A percentile compares a stretch with the other conserved stretches of the same genome.
Conservation (phyloP, 108 stramenopile species). For the Fragilaria crotonensis region DNA sequence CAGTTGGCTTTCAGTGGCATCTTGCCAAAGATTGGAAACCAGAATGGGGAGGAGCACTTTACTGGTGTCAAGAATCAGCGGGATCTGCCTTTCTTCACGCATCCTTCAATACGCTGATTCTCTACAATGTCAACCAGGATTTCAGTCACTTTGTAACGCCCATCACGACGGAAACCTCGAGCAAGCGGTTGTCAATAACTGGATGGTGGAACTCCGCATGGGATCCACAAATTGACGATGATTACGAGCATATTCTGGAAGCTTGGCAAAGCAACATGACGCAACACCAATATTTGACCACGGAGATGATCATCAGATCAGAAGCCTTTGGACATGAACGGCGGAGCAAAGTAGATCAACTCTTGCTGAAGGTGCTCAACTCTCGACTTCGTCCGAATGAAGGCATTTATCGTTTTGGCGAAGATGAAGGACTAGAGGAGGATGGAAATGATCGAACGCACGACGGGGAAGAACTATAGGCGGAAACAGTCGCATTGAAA, state of each 20-base stretch:
- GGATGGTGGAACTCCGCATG: conserved; percentile 15
- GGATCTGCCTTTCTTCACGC: not conserved
- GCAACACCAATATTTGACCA: conserved; percentile 2
- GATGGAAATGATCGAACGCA: conserved; percentile 25
- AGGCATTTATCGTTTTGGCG: not conserved
- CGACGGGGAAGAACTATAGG: not conserved
- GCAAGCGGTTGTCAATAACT: conserved; percentile 7
- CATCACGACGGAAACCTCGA: conserved; percentile 1
- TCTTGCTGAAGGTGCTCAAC: not conserved
- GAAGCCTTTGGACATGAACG: conserved; percentile 18
- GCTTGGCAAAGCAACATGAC: conserved; percentile 13
- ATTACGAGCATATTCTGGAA: not conserved
- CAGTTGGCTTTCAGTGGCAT: conserved; percentile 13
- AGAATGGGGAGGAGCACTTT: conserved; percentile 17
- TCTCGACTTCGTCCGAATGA: no score
- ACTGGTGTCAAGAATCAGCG: conserved; percentile 3
- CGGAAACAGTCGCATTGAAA: not conserved
- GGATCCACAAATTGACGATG: not conserved
- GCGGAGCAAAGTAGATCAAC: not conserved
- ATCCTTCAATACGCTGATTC: conserved; percentile 9
- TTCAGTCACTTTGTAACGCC: conserved; percentile 14
- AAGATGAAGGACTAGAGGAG: not conserved
- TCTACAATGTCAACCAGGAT: conserved; percentile 5
- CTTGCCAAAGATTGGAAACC: conserved; percentile 13
- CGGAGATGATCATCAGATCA: conserved; percentile 15